Evolutionary conservation across 768 basidiomycete species (phyloP).

Genomic region (Mycena venus): DNA sequence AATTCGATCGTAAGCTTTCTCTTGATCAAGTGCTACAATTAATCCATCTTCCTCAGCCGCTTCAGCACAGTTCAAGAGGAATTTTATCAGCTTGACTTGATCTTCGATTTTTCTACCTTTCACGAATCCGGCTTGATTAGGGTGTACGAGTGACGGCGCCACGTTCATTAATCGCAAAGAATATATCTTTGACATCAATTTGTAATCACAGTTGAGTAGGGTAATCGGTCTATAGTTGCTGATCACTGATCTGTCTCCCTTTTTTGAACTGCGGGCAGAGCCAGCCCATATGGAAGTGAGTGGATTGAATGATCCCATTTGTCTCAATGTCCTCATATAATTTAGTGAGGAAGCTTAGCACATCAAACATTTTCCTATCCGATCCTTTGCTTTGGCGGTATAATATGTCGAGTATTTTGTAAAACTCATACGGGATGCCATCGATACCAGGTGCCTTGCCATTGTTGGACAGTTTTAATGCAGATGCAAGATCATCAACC

Average conservation of each 20-base stretch:
- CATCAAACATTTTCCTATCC: neutral
- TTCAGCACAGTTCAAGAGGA: too few species aligned
- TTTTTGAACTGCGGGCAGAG: neutral
- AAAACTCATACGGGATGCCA: too few species aligned
- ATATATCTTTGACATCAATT: conserved; percentile 4
- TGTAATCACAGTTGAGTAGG: neutral
- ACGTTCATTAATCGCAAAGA: neutral
- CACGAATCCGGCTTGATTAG: too few species aligned
- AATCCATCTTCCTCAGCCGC: too few species aligned
- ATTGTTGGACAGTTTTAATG: neutral
- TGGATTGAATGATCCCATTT: neutral
- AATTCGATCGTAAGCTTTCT: too few species aligned
- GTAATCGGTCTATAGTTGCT: conserved; percentile 1
- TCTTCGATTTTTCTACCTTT: too few species aligned
- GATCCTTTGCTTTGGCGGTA: too few species aligned
- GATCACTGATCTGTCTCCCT: neutral
- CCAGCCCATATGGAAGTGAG: neutral
- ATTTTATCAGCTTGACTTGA: too few species aligned
- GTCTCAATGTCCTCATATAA: neutral
- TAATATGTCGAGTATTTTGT: too few species aligned
- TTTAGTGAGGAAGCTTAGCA: neutral
- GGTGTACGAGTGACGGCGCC: neutral
- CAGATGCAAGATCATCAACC: neutral
- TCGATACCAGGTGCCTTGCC: neutral
- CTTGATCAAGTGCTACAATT: too few species aligned